Conservation (phyloP, 2,329 filamentous ascomycete genomes). For the Diaporthe eres region DNA sequence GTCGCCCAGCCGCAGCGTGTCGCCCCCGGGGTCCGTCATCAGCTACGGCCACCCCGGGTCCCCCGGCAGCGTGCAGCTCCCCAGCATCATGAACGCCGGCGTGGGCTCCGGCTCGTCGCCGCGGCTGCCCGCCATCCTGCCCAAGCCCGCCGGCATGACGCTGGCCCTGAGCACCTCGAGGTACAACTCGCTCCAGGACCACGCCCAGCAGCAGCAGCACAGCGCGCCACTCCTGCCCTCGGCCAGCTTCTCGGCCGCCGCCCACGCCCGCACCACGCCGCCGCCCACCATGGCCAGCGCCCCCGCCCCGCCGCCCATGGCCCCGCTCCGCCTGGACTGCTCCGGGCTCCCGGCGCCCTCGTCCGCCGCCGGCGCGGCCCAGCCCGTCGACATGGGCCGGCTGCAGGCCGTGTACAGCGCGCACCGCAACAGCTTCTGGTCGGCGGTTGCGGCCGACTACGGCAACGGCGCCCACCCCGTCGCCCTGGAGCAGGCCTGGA, state of each 20-base stretch:
- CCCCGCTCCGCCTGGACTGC: slow-evolving; percentile 72
- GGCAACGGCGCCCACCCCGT: slow-evolving; percentile 73
- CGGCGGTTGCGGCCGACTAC: slow-evolving; percentile 79
- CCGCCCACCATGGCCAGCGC: slow-evolving; percentile 53
- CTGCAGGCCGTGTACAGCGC: slow-evolving; percentile 79
- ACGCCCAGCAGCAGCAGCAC: slow-evolving; percentile 53
- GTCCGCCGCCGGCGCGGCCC: slow-evolving; percentile 50
- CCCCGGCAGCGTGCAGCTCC: slow-evolving; percentile 65
- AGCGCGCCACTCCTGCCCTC: slow-evolving; percentile 62
- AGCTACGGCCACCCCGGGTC: slow-evolving; percentile 60
- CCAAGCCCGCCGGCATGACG: slow-evolving; percentile 72
- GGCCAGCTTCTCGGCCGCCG: slow-evolving; percentile 52
- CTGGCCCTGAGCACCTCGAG: slow-evolving; percentile 56
- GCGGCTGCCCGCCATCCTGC: slow-evolving; percentile 73
- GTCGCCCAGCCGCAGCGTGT: slow-evolving; percentile 62
- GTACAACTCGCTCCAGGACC: slow-evolving; percentile 56
- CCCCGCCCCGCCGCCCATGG: slow-evolving; percentile 44
- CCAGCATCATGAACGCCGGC: slow-evolving; percentile 62
- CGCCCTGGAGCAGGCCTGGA: slow-evolving; percentile 80
- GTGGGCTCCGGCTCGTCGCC: slow-evolving; percentile 61
- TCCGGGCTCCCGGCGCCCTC: slow-evolving; percentile 57
- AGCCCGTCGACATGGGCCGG: slow-evolving; percentile 73
- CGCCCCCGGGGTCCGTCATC: slow-evolving; percentile 61
- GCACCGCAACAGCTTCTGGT: slow-evolving; percentile 81
- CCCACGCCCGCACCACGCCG: slow-evolving; percentile 44